Evolutionary conservation across 257 asterid genomes (phyloP).

Genomic region (Capsicum baccatum): DNA sequence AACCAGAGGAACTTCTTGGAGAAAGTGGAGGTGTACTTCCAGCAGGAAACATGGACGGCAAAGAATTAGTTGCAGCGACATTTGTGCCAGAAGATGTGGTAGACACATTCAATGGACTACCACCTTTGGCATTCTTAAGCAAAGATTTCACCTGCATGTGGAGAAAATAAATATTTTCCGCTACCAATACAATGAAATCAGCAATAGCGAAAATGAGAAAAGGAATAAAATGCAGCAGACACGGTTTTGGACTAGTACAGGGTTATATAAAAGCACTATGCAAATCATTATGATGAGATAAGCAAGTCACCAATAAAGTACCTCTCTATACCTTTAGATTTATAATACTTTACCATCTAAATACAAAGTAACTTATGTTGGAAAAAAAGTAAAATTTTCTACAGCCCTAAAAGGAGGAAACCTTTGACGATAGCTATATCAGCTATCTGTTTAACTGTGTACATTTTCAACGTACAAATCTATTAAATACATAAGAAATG

Average conservation of each 20-base stretch:
- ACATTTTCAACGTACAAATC: neutral
- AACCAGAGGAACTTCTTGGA: constrained; percentile 96
- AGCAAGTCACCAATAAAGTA: neutral
- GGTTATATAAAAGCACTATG: neutral
- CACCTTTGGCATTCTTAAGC: constrained; percentile 82
- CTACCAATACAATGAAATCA: neutral
- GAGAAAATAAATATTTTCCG: neutral
- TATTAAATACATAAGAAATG: neutral
- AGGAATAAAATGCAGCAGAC: neutral
- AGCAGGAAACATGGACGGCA: constrained; percentile 98
- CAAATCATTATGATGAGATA: constrained; percentile 18
- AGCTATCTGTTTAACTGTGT: neutral
- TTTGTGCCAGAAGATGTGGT: constrained; percentile 65
- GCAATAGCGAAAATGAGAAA: constrained; percentile 10
- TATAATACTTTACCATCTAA: neutral
- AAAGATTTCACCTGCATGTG: constrained; percentile 78
- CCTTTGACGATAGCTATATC: neutral
- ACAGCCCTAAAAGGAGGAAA: neutral
- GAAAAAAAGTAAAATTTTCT: neutral
- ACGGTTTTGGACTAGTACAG: neutral
- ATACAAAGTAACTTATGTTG: neutral
- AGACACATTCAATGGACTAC: constrained; percentile 69
- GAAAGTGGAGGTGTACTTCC: constrained; percentile 99
- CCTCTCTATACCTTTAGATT: neutral
- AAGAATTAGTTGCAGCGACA: constrained; percentile 67